Base-by-base conservation (phyloP, 1,139 yeast genomes). In the Diutina pseudorugosa region DNA sequence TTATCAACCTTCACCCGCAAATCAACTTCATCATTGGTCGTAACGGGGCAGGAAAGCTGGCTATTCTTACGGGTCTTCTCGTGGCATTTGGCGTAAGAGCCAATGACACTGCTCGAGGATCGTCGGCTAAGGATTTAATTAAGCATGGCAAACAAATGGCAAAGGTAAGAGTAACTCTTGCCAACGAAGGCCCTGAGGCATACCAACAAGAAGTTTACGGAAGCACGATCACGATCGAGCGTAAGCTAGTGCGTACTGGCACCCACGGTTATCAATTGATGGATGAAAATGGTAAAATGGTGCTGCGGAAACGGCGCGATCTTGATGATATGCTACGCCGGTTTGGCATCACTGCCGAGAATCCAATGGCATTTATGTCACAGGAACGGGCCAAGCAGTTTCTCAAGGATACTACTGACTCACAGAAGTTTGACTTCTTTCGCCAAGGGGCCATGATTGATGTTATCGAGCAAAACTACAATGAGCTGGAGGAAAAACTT, bases 21-120 rank as follows among this genome's bases (percentile, higher is more conserved):
- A 75, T 93, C 57, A 94, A 93, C 65, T 89, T 94, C 62, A 88
- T 94, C 54, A 87, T 90, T 41, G 99, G 99, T 12, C 79, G 87
- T 57, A 94, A 94, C 62, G 99, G 99, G 2, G 84, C 95, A 40
- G 99, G 99, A 36, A 94, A 94, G 63, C 83, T 94, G 65, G 96
- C 98, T 1, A 77, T 94, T 33, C 70, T 94, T 56, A 91, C 98
- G 0, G 98, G 96, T 1, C 82, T 94, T 6, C 82, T 94, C 2
- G 85, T 90, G 12, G 95, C 96, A 6, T 70, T 93, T 9, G 98
- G 98, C n/a, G 96, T 96, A 1, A 86, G 84, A 60, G 97, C 98
- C 0, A 75, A 83, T n/a, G 90, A 83, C 53, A 93, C 98, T 0
- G 85, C 85, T 61, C 77, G 98, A 64, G 98, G 95, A 4, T 72